Percentiles rank a stretch among this genome's conserved stretches.
Evolutionary conservation across 352 stramenopile species (phyloP).

Genomic region (Globisporangium emineosum): DNA sequence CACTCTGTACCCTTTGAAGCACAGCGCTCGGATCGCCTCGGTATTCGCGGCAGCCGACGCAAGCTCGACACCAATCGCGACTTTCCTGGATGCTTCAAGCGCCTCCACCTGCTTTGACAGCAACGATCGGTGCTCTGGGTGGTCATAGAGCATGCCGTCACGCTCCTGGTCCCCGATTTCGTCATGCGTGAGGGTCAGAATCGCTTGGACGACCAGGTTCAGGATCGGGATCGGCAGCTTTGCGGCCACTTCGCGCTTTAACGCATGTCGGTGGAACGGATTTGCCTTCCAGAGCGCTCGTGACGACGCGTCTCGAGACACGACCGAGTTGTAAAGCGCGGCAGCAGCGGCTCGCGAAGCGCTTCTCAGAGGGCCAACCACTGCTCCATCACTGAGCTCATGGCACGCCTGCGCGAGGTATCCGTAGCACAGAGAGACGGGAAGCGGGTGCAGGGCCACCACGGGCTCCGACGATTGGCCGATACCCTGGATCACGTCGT

Average conservation of each 20-base stretch:
- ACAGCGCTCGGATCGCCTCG: slow-evolving; percentile 45
- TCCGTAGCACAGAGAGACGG: slow-evolving; percentile 61
- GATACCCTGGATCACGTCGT: slow-evolving; percentile 65
- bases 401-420: slow-evolving; percentile 63
- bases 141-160: slow-evolving; percentile 39
- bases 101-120: slow-evolving; percentile 33
- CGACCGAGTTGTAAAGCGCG: slow-evolving; percentile 45
- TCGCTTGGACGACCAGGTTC: slow-evolving; percentile 38
- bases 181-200: slow-evolving; percentile 52
- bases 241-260: slow-evolving; percentile 40
- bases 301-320: slow-evolving; percentile 28
- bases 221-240: slow-evolving; percentile 52
- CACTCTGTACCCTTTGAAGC: slow-evolving; percentile 68
- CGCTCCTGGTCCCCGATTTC: slow-evolving; percentile 41
- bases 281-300: slow-evolving; percentile 49
- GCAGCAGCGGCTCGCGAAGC: slow-evolving; percentile 34
- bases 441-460: slow-evolving; percentile 62
- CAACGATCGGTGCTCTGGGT: slow-evolving; percentile 29
- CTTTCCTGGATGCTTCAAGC: slow-evolving; percentile 42
- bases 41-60: slow-evolving; percentile 44
- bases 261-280: slow-evolving; percentile 59
- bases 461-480: slow-evolving; percentile 60
- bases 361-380: background rate
- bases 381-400: slow-evolving; percentile 13
- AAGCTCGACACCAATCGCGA: slow-evolving; percentile 63